phyloP scores from a whole-genome alignment of 495 filamentous ascomycete genomes.

The Neurospora africana region DNA sequence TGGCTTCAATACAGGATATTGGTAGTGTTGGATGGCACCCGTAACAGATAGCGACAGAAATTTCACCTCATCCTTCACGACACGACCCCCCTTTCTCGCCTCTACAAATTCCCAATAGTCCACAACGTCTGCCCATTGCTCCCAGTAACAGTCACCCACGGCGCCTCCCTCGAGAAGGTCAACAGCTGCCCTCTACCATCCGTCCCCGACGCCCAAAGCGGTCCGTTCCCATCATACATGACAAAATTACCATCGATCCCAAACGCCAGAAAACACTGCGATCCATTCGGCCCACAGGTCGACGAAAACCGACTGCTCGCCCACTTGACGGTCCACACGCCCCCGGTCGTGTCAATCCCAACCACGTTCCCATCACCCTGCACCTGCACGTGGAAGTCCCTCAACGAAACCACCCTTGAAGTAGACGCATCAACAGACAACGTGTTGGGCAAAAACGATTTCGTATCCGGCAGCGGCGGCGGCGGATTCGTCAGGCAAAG shows the following conservation, averaged over 20 bases:
- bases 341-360: slow-evolving; percentile 7
- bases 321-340: slow-evolving; percentile 9
- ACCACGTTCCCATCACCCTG: slow-evolving; percentile 13
- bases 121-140: slow-evolving; percentile 1
- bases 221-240: slow-evolving; percentile 1
- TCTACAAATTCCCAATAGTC: slow-evolving; percentile 2
- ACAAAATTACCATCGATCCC: slow-evolving; percentile 2
- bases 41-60: background rate
- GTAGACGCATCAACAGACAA: slow-evolving; percentile 1
- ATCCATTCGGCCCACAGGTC: slow-evolving; percentile 3
- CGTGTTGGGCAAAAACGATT: background rate
- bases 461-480: background rate
- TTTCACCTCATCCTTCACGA: background rate
- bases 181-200: slow-evolving; percentile 1
- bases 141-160: slow-evolving; percentile 4
- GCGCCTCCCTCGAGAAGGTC: slow-evolving; percentile 2
- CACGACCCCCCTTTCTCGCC: background rate
- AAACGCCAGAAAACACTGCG: background rate
- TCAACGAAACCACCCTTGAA: background rate
- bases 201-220: slow-evolving; percentile 5
- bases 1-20: background rate
- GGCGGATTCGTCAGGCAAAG: slow-evolving; percentile 7
- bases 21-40: background rate
- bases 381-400: slow-evolving; percentile 8
- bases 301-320: background rate